A percentile compares a stretch with the other conserved stretches of the same genome.
Conservation (phyloP, 805 yeast species). For the Kockiozyma suomiensis region DNA sequence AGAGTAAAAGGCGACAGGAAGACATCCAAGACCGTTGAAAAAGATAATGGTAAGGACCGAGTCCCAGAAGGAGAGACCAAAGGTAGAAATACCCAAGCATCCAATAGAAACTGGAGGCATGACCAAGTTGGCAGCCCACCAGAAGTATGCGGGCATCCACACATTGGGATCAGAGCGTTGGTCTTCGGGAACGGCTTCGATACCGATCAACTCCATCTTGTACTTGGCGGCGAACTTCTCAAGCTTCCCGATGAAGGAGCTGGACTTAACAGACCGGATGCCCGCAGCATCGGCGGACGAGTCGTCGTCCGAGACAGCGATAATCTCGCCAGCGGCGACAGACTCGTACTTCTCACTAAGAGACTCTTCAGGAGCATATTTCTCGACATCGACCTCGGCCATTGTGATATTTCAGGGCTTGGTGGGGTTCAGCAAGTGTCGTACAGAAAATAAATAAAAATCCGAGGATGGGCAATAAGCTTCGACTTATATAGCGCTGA, state of each 20-base stretch:
- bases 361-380: neutral
- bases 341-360: conserved; percentile 7
- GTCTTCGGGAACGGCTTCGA: conserved; percentile 77
- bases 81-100: conserved; percentile 64
- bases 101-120: conserved; percentile 83
- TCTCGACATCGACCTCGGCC: conserved; percentile 7
- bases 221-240: conserved; percentile 8
- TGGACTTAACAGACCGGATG: neutral
- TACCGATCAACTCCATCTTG: conserved; percentile 63
- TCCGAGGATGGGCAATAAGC: no score
- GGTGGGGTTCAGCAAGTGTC: neutral
- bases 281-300: neutral
- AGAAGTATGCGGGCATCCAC: conserved; percentile 69
- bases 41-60: conserved; percentile 66
- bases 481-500: no score
- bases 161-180: conserved; percentile 67
- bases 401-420: neutral
- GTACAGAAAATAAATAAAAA: no score
- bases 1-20: conserved; percentile 82
- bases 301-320: neutral
- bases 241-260: neutral
- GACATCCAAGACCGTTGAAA: conserved; percentile 70
- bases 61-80: conserved; percentile 73
- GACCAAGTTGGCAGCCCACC: conserved; percentile 80
- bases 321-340: conserved; percentile 5